Conservation (phyloP, 352 stramenopile genomes). For the Phytophthora kernoviae region DNA sequence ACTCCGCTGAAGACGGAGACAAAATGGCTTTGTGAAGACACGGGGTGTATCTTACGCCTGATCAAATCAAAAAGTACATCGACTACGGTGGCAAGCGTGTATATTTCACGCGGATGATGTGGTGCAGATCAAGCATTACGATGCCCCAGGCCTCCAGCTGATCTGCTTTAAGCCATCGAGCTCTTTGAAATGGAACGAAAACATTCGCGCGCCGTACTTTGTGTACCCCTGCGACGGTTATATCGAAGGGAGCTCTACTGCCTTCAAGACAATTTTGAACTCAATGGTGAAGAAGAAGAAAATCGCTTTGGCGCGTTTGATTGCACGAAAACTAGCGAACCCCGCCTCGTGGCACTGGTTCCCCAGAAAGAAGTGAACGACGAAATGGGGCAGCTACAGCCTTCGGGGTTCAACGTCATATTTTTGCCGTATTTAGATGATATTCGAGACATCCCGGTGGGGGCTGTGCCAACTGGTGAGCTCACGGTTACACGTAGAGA, state of each 20-base stretch:
- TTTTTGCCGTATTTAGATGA: conserved; percentile 86
- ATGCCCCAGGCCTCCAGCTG: conserved; percentile 72
- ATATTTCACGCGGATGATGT: conserved; percentile 84
- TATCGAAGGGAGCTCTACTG: conserved; percentile 76
- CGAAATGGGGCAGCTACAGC: conserved; percentile 81
- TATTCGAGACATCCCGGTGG: conserved; percentile 68
- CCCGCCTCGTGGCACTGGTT: conserved; percentile 74
- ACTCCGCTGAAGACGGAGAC: conserved; percentile 76
- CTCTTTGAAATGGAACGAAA: conserved; percentile 70
- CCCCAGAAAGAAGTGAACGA: conserved; percentile 79
- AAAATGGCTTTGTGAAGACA: conserved; percentile 88
- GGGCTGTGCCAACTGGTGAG: conserved; percentile 44
- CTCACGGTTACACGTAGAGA: no score
- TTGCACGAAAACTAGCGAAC: conserved; percentile 75
- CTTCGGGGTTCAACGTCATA: conserved; percentile 75
- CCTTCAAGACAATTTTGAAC: conserved; percentile 71
- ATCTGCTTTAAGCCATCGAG: conserved; percentile 77
- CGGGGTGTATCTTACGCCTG: conserved; percentile 70
- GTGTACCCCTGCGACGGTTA: conserved; percentile 79
- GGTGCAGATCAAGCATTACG: conserved; percentile 82
- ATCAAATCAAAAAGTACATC: conserved; percentile 82
- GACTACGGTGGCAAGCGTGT: conserved; percentile 77
- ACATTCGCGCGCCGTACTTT: conserved; percentile 81
- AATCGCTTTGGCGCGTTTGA: conserved; percentile 68
- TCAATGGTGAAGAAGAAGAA: conserved; percentile 74